Percentiles rank a stretch among this genome's conserved stretches.
phyloP scores from a whole-genome alignment of 345 rosid genomes.

The Noccaea bulbosa region DNA sequence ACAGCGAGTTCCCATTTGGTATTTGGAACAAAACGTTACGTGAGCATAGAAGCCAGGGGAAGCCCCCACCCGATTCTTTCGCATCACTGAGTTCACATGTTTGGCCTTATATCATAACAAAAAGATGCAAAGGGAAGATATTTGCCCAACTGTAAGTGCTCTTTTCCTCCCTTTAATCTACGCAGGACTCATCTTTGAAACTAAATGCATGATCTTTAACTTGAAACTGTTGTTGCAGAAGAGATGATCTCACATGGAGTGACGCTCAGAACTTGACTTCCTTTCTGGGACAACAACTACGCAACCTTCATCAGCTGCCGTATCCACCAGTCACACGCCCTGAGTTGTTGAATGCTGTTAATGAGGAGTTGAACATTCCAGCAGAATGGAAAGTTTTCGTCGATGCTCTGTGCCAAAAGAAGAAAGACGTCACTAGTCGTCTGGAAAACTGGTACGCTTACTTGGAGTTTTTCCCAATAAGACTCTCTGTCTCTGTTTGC shows the following conservation, averaged over 20 bases:
- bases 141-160: conserved; percentile 79
- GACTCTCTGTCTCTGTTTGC: conserved; percentile 20
- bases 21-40: conserved; percentile 75
- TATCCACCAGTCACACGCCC: conserved; percentile 58
- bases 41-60: conserved; percentile 60
- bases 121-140: conserved; percentile 89
- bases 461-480: neutral
- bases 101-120: conserved; percentile 89
- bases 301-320: conserved; percentile 72
- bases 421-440: conserved; percentile 57
- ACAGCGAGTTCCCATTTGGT: conserved; percentile 66
- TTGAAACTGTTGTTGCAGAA: conserved; percentile 55
- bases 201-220: conserved; percentile 27
- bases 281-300: conserved; percentile 82
- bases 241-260: conserved; percentile 66
- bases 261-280: conserved; percentile 68
- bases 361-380: conserved; percentile 50
- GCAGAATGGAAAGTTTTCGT: conserved; percentile 72
- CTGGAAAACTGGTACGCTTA: conserved; percentile 63
- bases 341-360: conserved; percentile 45
- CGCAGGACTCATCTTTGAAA: no score
- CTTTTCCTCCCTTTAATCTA: neutral
- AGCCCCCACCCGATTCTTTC: conserved; percentile 43
- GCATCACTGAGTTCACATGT: conserved; percentile 51
- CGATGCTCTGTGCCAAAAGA: conserved; percentile 55